Conservation (phyloP, 108 stramenopile species). For the Skeletonema potamos region DNA sequence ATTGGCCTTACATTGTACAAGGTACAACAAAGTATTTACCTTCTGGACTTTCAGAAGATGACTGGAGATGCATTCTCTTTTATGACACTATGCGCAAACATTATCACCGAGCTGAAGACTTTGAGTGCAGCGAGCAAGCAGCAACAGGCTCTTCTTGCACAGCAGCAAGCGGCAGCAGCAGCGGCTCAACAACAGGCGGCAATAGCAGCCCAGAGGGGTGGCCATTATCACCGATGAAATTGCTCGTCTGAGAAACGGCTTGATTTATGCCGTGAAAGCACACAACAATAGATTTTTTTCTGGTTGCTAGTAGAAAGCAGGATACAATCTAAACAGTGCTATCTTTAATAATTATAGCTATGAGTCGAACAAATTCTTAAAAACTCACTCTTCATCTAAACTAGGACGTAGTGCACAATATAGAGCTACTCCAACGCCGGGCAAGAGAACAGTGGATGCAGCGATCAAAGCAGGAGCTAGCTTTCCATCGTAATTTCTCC, state of each 20-base stretch:
- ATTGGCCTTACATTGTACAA: conserved; percentile 97
- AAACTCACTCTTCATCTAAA: conserved; percentile 33
- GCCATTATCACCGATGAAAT: conserved; percentile 33
- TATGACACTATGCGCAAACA: conserved; percentile 96
- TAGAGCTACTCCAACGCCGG: conserved; percentile 53
- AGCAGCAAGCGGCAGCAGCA: conserved; percentile 65
- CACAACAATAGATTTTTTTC: not conserved
- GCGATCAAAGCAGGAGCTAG: conserved; percentile 39
- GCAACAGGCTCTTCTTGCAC: conserved; percentile 69
- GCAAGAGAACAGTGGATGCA: conserved; percentile 48
- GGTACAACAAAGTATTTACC: conserved; percentile 97
- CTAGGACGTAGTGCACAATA: conserved; percentile 61
- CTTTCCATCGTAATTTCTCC: conserved; percentile 29
- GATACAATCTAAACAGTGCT: not conserved
- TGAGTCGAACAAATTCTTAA: not conserved
- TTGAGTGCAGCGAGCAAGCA: conserved; percentile 90
- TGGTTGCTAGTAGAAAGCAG: not conserved
- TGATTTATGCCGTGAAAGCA: not conserved
- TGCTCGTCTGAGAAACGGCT: conserved; percentile 2
- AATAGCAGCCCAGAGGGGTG: conserved; percentile 48
- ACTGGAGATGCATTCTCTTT: conserved; percentile 98
- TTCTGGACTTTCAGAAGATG: conserved; percentile 97
- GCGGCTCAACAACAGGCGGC: conserved; percentile 65
- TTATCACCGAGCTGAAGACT: conserved; percentile 98
- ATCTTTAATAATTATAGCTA: not conserved